Percentiles rank a stretch among this genome's conserved stretches.
phyloP scores from a whole-genome alignment of 2,329 filamentous ascomycete species.

The Penicillium capsulatum region DNA sequence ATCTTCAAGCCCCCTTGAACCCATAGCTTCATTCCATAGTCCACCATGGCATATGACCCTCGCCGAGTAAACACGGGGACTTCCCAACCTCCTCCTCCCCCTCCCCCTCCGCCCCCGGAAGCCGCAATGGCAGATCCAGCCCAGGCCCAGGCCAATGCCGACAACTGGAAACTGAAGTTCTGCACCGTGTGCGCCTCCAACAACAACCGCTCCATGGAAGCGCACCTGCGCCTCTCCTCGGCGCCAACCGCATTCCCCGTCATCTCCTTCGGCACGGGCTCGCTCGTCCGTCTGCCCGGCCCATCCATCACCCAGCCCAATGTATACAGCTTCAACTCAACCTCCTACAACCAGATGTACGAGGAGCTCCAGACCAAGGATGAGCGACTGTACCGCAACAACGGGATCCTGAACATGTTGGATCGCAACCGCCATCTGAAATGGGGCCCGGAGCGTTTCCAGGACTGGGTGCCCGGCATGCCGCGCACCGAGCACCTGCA shows the following conservation, averaged over 20 bases:
- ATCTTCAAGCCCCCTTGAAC: conserved; percentile 35
- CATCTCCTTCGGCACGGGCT: conserved; percentile 95
- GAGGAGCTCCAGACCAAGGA: conserved; percentile 86
- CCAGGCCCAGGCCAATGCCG: conserved; percentile 36
- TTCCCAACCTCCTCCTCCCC: conserved; percentile 43
- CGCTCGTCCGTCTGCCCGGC: conserved; percentile 85
- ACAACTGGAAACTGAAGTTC: conserved; percentile 85
- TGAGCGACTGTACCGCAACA: conserved; percentile 77
- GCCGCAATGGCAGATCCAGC: conserved; percentile 5
- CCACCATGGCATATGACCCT: conserved; percentile 49
- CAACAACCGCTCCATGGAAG: conserved; percentile 99
- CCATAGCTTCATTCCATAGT: conserved; percentile 14
- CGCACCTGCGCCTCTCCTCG: conserved; percentile 85
- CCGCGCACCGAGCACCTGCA: conserved; percentile 70
- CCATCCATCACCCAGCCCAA: conserved; percentile 90
- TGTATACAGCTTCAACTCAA: conserved; percentile 96
- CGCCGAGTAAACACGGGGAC: conserved; percentile 47
- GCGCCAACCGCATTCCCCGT: conserved; percentile 85
- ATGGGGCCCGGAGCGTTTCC: conserved; percentile 93
- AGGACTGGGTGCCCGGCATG: conserved; percentile 89
- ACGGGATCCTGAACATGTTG: conserved; percentile 93
- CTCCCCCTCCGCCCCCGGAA: conserved; percentile 46
- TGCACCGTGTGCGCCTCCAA: conserved; percentile 99
- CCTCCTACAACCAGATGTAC: conserved; percentile 92
- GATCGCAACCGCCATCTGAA: conserved; percentile 88